Evolutionary conservation across 306 rosid species (phyloP).

Genomic region (Delonix regia): DNA sequence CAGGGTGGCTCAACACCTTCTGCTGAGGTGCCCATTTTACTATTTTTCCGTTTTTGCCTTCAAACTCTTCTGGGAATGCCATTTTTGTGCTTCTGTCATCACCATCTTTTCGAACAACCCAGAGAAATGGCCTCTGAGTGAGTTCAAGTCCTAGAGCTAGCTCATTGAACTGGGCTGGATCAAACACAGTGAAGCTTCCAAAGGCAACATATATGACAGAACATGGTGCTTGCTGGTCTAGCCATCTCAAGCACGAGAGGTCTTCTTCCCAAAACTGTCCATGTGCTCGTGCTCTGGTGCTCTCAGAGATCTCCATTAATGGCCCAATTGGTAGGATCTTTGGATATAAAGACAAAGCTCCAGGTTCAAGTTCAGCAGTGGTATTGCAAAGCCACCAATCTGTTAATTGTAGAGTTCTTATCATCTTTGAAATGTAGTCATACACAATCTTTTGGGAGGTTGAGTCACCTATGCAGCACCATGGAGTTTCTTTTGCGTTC

Average conservation of each 20-base stretch:
- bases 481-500: conserved; percentile 3
- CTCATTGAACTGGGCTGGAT: too few species aligned
- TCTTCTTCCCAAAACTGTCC: conserved; percentile 49
- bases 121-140: too few species aligned
- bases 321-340: conserved; percentile 46
- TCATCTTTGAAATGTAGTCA: neutral
- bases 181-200: too few species aligned
- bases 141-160: too few species aligned
- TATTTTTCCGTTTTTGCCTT: conserved; percentile 4
- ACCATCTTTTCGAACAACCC: conserved; percentile 32
- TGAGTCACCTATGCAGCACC: conserved; percentile 20
- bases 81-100: neutral
- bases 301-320: neutral
- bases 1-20: conserved; percentile 33
- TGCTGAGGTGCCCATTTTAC: conserved; percentile 36
- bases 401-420: neutral
- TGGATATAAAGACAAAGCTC: conserved; percentile 24
- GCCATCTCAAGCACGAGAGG: conserved; percentile 37
- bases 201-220: too few species aligned
- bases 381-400: conserved; percentile 46
- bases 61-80: conserved; percentile 19
- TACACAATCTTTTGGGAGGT: neutral
- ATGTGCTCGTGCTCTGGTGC: neutral
- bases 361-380: conserved; percentile 33
- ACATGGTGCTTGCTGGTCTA: conserved; percentile 37